Percentiles rank a stretch among this genome's conserved stretches.
Evolutionary conservation across 257 asterid species (phyloP).

Genomic region (Lycium ferocissimum): DNA sequence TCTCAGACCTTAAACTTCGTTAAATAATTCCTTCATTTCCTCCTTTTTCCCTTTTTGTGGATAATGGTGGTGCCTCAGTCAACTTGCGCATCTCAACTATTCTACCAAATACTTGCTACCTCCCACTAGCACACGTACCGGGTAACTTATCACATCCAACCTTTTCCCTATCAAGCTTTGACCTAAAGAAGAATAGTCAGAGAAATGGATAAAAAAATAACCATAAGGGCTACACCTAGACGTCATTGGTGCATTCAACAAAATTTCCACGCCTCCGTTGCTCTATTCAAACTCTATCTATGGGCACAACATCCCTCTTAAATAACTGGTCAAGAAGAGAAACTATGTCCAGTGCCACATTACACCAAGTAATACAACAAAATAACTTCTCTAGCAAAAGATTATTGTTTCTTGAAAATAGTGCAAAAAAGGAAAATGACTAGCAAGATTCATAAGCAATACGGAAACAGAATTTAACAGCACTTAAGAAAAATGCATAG

Average conservation of each 20-base stretch:
- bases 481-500: slow-evolving; percentile 6
- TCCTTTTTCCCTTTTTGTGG: background rate
- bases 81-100: background rate
- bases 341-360: background rate
- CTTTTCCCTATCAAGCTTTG: background rate
- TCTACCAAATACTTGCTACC: background rate
- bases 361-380: slow-evolving; percentile 6
- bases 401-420: background rate
- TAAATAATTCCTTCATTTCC: background rate
- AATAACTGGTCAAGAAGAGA: background rate
- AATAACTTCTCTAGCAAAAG: slow-evolving; percentile 8
- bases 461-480: background rate
- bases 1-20: background rate
- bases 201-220: background rate
- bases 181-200: slow-evolving; percentile 2
- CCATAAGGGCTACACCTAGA: background rate
- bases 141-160: background rate
- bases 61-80: too few species aligned
- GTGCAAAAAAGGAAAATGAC: background rate
- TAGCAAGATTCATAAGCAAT: background rate
- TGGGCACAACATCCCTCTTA: background rate
- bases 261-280: background rate
- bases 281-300: background rate
- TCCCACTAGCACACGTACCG: background rate
- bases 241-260: background rate